These are phyloP conservation scores for Verticillium nubilum DNA, from an alignment of 2,329 filamentous ascomycete species.

Conservation along the genomic window DNA sequence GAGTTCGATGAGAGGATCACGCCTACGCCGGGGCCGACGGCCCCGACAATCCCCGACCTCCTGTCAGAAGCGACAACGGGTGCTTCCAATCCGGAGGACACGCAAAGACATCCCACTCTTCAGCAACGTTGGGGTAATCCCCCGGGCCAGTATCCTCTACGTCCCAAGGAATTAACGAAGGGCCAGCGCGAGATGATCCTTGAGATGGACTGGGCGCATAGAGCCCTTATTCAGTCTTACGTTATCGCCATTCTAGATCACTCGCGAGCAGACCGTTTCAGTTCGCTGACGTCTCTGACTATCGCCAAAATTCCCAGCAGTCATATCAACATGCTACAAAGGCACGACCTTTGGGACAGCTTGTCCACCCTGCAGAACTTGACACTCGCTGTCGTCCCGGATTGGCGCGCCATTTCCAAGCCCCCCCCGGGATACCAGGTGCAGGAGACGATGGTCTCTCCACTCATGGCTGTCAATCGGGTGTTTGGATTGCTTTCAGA, in stretches of 20 bases:
- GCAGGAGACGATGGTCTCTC: conserved; percentile 40
- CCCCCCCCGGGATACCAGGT: conserved; percentile 42
- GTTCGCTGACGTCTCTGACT: conserved; percentile 50
- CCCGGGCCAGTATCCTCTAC: conserved; percentile 25
- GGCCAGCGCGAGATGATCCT: conserved; percentile 65
- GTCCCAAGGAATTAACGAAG: conserved; percentile 49
- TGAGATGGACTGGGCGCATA: conserved; percentile 64
- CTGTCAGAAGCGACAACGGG: not conserved
- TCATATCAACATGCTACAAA: conserved; percentile 49
- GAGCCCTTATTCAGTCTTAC: conserved; percentile 63
- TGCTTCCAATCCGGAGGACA: conserved; percentile 2
- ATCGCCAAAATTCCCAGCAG: conserved; percentile 60
- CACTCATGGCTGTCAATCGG: conserved; percentile 42
- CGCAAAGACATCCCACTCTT: not conserved
- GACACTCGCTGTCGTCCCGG: conserved; percentile 56
- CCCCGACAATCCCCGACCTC: not conserved
- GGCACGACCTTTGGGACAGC: conserved; percentile 56
- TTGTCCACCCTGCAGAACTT: conserved; percentile 49
- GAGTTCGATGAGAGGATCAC: conserved; percentile 26
- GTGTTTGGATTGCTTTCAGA: conserved; percentile 47
- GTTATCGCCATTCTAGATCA: conserved; percentile 61
- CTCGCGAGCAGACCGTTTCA: conserved; percentile 37
- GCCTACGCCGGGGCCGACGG: not conserved
- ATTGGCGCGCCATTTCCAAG: conserved; percentile 57
- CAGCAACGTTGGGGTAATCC: not conserved